phyloP scores from a whole-genome alignment of 2,329 filamentous ascomycete genomes.

The Clonostachys byssicola region DNA sequence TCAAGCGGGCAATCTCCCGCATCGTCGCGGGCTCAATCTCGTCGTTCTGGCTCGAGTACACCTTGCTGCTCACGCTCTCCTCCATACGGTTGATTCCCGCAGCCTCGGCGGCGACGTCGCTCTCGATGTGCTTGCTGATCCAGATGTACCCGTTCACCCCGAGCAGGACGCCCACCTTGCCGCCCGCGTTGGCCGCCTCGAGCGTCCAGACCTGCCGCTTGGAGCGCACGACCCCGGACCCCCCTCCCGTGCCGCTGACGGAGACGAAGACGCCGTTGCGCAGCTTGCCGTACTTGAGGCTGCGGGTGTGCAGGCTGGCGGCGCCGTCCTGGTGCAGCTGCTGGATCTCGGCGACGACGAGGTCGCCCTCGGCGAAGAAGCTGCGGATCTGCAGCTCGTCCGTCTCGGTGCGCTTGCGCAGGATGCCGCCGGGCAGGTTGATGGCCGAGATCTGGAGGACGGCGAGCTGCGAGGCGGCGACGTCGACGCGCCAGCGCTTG shows the following conservation, averaged over 20 bases:
- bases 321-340: slow-evolving; percentile 80
- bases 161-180: slow-evolving; percentile 78
- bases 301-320: slow-evolving; percentile 84
- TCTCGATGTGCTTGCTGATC: slow-evolving; percentile 80
- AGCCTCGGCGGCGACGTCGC: slow-evolving; percentile 42
- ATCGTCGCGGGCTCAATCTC: slow-evolving; percentile 71
- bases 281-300: slow-evolving; percentile 90
- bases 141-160: slow-evolving; percentile 98
- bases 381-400: slow-evolving; percentile 95
- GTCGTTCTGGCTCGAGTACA: slow-evolving; percentile 96
- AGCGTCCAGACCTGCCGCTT: slow-evolving; percentile 87
- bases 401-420: slow-evolving; percentile 86
- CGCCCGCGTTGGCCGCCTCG: slow-evolving; percentile 48
- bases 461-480: slow-evolving; percentile 80
- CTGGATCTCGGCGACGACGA: slow-evolving; percentile 94
- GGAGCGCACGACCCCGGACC: slow-evolving; percentile 78
- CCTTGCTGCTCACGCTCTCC: slow-evolving; percentile 76
- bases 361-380: slow-evolving; percentile 95
- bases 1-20: slow-evolving; percentile 81
- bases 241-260: slow-evolving; percentile 78
- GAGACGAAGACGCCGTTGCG: slow-evolving; percentile 87
- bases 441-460: slow-evolving; percentile 83
- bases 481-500: slow-evolving; percentile 90
- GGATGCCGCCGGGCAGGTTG: slow-evolving; percentile 89
- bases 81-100: slow-evolving; percentile 78